Base-by-base conservation (phyloP, 2,329 filamentous ascomycete species). In the Aureobasidium melanogenum region DNA sequence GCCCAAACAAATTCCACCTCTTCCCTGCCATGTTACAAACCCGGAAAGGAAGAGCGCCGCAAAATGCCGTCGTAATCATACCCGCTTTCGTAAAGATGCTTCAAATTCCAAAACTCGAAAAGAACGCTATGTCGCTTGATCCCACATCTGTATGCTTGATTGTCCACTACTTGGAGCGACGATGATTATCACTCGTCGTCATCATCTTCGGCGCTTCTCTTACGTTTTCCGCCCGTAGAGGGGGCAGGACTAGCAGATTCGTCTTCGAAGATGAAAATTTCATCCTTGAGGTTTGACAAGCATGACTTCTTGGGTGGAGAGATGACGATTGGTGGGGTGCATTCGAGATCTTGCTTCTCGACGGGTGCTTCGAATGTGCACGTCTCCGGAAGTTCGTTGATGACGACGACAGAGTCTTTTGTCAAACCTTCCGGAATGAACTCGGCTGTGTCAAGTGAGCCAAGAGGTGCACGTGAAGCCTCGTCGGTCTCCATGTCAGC, bases 401-500 rank as follows among this genome's bases (percentile, higher is more conserved):
- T 64, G 26, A 72, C 58, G 43, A 72, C 67, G 64, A 68, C 63
- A 19, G 69, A 67, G 34, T 71, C 68, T 63, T 69, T 69, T 28
- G 65, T 64, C 8, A 73, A 56, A 14, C 72, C 71, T 52, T 71
- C 71, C 0, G 71, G 67, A 48, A 70, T 65, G 65, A 74, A 74
- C 2, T 65, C 63, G 38, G 70, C 70, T 12, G 71, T 69, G 66
- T 73, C 71, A 2, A 74, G 66, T 52, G 71, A 71, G 28, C 67
- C 69, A 55, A 74, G 65, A 22, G 72, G 71, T 26, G 67, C 68
- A 38, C 72, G 64, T 7, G 32, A 14, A 30, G 44, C 24, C 57
- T 68, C 63, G 38, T 70, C 71, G 55, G 72, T 70, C 54, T 73
- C 71, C 71, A 73, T 73, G 38, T 69, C 69, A 36, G 59, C 41